A percentile compares a stretch with the other conserved stretches of the same genome.
phyloP scores from a whole-genome alignment of 2,329 filamentous ascomycete genomes.

The Fusarium clavum region DNA sequence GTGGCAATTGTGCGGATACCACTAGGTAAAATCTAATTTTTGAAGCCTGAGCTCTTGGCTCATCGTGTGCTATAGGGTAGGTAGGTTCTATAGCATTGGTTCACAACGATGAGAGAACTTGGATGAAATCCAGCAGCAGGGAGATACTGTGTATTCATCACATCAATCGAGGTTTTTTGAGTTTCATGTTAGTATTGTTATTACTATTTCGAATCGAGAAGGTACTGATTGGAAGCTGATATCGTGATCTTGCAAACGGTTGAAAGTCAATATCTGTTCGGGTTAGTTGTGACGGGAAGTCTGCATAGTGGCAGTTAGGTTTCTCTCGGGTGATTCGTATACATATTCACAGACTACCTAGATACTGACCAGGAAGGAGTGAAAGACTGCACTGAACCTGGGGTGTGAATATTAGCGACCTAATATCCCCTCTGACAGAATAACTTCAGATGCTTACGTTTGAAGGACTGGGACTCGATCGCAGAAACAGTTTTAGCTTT shows the following conservation, averaged over 20 bases:
- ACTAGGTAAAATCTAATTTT: background rate
- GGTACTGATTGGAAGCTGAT: too few relatives aligned
- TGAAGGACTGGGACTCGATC: background rate
- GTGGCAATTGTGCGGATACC: background rate
- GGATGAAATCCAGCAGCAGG: background rate
- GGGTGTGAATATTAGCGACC: background rate
- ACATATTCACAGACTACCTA: background rate
- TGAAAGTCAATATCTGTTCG: conserved; percentile 11
- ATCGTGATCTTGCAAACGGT: background rate
- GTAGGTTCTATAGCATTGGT: background rate
- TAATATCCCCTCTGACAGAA: background rate
- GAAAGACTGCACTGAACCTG: background rate
- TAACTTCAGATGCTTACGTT: background rate
- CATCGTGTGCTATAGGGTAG: background rate
- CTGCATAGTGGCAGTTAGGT: conserved; percentile 11
- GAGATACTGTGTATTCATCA: background rate
- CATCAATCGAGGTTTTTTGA: background rate
- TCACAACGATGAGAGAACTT: background rate
- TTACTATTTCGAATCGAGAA: too few relatives aligned
- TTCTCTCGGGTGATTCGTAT: conserved; percentile 12
- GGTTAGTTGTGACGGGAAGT: background rate
- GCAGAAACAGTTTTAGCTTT: background rate
- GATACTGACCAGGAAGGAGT: background rate
- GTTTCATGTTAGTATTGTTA: background rate
- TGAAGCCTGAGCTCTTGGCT: background rate